Conservation (phyloP, 148 eudicot species). For the Cornus kousa region DNA sequence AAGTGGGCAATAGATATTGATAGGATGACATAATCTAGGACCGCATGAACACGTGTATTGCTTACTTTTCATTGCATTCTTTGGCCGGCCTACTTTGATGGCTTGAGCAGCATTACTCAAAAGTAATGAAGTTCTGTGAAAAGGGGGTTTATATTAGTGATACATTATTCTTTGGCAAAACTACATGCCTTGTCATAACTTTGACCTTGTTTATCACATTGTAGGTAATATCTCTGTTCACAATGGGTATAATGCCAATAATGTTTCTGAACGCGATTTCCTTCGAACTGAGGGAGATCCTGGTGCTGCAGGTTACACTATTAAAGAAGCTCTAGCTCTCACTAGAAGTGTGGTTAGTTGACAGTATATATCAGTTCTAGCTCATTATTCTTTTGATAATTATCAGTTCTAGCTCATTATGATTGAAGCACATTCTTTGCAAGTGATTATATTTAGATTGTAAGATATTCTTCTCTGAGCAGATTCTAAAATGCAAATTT, state of each 20-base stretch:
- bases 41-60: too few relatives aligned
- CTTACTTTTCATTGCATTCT: too few relatives aligned
- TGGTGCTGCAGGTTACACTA: constrained; percentile 89
- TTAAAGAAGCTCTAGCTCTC: constrained; percentile 87
- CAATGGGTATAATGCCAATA: constrained; percentile 47
- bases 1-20: too few relatives aligned
- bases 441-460: background rate
- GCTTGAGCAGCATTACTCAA: too few relatives aligned
- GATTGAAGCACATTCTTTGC: background rate
- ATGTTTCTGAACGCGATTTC: constrained; percentile 80
- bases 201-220: constrained; percentile 17
- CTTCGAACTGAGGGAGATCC: constrained; percentile 97
- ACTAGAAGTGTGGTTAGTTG: constrained; percentile 85
- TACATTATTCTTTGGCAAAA: constrained; percentile 4
- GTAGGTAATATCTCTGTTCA: constrained; percentile 36
- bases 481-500: constrained; percentile 20
- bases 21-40: too few relatives aligned
- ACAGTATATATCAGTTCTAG: background rate
- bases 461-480: constrained; percentile 8
- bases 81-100: too few relatives aligned
- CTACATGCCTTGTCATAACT: background rate
- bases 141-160: background rate
- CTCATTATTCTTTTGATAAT: background rate
- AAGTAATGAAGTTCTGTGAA: background rate
- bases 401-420: background rate